Conservation (phyloP, 192 early-diverging fungal genomes). For the Entomortierella beljakovae region DNA sequence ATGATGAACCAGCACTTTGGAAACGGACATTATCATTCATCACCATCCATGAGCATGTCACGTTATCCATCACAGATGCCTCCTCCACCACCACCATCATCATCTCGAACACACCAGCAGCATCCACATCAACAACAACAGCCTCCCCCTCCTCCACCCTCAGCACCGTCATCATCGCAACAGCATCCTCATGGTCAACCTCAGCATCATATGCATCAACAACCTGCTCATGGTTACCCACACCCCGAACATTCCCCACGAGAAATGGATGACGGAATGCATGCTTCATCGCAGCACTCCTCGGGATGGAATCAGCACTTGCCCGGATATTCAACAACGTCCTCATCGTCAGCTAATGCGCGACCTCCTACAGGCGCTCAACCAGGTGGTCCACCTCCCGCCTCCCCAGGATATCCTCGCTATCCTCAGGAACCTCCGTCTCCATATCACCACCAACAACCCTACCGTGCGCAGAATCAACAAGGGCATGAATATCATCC, state of each 20-base stretch:
- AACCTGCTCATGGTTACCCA: conserved; percentile 18
- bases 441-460: conserved; percentile 30
- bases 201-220: conserved; percentile 39
- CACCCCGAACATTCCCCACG: conserved; percentile 15
- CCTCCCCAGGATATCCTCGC: conserved; percentile 34
- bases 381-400: conserved; percentile 24
- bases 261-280: conserved; percentile 41
- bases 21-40: conserved; percentile 29
- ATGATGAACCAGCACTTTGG: conserved; percentile 18
- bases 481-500: conserved; percentile 43
- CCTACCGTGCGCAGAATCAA: conserved; percentile 17
- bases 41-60: conserved; percentile 46
- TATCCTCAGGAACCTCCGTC: conserved; percentile 20
- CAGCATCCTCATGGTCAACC: conserved; percentile 14
- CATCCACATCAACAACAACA: conserved; percentile 9
- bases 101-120: conserved; percentile 35
- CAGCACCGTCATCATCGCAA: background rate
- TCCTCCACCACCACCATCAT: conserved; percentile 22
- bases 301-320: conserved; percentile 51
- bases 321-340: conserved; percentile 39
- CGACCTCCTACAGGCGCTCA: conserved; percentile 44
- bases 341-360: conserved; percentile 36
- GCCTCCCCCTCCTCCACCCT: conserved; percentile 12
- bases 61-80: conserved; percentile 43
- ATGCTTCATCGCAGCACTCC: conserved; percentile 26